Conservation (phyloP, 2,329 filamentous ascomycete genomes). For the Penicillium rolfsii region DNA sequence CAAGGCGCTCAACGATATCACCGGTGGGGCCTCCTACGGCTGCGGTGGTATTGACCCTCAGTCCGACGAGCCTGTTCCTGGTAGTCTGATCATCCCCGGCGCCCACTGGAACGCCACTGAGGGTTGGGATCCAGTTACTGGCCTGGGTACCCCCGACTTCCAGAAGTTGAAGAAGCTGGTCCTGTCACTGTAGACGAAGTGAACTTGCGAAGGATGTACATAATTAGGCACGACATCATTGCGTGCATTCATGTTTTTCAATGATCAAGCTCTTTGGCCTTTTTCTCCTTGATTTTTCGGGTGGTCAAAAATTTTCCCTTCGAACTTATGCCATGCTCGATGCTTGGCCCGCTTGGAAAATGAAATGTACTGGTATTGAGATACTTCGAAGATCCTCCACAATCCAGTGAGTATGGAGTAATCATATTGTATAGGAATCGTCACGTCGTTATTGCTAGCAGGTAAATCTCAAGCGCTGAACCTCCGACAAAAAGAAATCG, state of each 20-base stretch:
- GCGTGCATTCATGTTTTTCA: background rate
- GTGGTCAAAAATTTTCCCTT: background rate
- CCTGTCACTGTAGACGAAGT: constrained; percentile 17
- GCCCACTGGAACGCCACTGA: constrained; percentile 37
- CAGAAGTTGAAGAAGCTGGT: constrained; percentile 28
- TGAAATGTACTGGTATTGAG: background rate
- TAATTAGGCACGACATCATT: background rate
- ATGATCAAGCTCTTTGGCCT: background rate
- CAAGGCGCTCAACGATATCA: constrained; percentile 54
- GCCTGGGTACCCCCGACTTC: constrained; percentile 40
- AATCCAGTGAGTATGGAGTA: background rate
- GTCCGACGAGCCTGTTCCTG: constrained; percentile 20
- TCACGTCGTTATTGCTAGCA: background rate
- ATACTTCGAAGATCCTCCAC: background rate
- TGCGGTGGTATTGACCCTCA: constrained; percentile 41
- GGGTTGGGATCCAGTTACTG: constrained; percentile 50
- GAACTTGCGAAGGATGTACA: background rate
- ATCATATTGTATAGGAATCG: background rate
- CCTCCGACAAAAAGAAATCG: background rate
- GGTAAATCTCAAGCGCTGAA: background rate
- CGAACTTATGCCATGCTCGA: background rate
- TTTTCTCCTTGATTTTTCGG: background rate
- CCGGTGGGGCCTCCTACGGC: constrained; percentile 38
- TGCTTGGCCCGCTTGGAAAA: no score
- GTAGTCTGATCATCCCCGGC: constrained; percentile 30